These are phyloP conservation scores for Eucalyptus sideroxylon DNA, from an alignment of 345 rosid genomes.

Conservation along the genomic window DNA sequence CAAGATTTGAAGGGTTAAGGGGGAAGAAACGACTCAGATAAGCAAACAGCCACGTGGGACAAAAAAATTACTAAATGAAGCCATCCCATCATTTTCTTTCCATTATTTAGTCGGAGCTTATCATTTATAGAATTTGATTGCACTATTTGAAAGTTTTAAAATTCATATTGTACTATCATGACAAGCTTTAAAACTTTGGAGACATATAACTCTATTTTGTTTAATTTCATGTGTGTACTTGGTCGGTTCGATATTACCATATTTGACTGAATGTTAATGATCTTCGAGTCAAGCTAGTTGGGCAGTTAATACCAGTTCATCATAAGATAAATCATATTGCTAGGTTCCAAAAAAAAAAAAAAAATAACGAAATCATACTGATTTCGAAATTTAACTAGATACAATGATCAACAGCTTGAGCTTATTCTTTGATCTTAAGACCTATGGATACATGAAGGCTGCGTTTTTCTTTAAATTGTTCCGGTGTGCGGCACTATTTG, in stretches of 20 bases:
- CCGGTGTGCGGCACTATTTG: neutral
- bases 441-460: neutral
- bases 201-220: neutral
- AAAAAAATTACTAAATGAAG: neutral
- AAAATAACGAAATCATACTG: too few relatives aligned
- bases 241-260: neutral
- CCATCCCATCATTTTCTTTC: neutral
- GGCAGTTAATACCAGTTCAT: neutral
- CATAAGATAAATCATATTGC: neutral
- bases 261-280: neutral
- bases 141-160: neutral
- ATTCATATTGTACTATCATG: fast-evolving
- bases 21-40: neutral
- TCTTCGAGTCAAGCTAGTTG: neutral
- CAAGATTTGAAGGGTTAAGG: neutral
- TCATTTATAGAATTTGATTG: neutral
- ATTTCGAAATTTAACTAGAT: neutral
- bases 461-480: neutral
- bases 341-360: too few relatives aligned
- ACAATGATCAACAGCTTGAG: neutral
- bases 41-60: neutral
- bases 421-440: neutral
- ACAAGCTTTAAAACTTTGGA: neutral
- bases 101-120: neutral
- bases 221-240: neutral